Evolutionary conservation across 2,329 filamentous ascomycete genomes (phyloP), one percentile per base, ranked within the genome.

Genomic region (Penicillium paneum): DNA sequence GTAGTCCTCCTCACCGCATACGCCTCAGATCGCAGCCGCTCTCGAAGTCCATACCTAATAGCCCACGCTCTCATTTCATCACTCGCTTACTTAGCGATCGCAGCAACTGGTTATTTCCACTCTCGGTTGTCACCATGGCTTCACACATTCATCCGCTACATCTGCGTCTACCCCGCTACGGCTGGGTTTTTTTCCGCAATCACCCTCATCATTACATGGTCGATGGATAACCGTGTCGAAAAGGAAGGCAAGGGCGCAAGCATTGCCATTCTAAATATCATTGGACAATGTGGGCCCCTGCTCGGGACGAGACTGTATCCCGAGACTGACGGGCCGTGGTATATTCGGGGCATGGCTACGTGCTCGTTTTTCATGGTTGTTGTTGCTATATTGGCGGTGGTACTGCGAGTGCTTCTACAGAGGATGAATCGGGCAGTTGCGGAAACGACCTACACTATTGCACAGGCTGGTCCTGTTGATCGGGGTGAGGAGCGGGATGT

Each of bases 141-240:
- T 4, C 72, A 76, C 50, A 71, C 68, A 40, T 62, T 70, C 32
- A 74, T 79, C 52, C 73, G 90, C 17, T 96, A 96, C 66, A 64
- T 87, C 6, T 88, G 86, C 52, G 81, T 96, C 8, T 96, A 88
- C 69, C 90, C 90, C 0, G 90, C 91, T 2, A 83, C 86, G 2
- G 77, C 85, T 0, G 91, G 91, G 4, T 94, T 96, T 74, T 93
- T 96, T 78, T 86, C 83, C 56, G 88, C 90, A 19, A 88, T 96
- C 54, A 91, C 90, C 0, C 80, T 96, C 31, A 87, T 92, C 62
- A 89, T 96, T 53, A 88, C 90, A 1, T 96, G 91, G 91, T 90
- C 83, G 34, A 83, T 96, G 67, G 95, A 96, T 68, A 96, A 96
- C 71, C 89, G 94, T 68, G 76, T 81, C 49, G 84, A 79, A 12